phyloP scores from a whole-genome alignment of 176 grass and related monocot species.

The Carex littledalei region DNA sequence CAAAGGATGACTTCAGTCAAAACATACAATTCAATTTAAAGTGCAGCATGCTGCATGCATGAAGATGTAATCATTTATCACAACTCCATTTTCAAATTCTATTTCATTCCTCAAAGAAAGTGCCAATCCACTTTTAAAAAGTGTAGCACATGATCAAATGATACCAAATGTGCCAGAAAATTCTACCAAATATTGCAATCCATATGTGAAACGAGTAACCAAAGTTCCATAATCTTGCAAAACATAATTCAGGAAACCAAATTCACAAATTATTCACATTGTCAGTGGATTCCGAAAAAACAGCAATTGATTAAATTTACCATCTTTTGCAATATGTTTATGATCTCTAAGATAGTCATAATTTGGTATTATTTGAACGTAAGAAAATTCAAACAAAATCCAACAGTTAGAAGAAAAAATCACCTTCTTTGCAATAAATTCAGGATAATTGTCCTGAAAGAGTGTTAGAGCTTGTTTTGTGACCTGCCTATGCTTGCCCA shows the following conservation, averaged over 20 bases:
- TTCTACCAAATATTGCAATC: background rate
- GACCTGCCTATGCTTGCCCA: conserved; percentile 87
- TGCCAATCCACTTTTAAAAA: background rate
- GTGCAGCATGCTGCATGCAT: background rate
- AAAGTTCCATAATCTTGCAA: background rate
- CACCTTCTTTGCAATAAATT: conserved; percentile 99
- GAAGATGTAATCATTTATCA: conserved; percentile 1
- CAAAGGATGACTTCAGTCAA: background rate
- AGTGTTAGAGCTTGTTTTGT: conserved; percentile 74
- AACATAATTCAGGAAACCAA: background rate
- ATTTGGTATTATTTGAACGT: background rate
- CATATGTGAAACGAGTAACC: background rate
- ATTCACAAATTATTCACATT: background rate
- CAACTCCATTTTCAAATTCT: background rate
- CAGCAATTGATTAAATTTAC: background rate
- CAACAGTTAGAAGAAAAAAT: background rate
- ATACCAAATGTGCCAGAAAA: background rate
- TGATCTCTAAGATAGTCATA: background rate
- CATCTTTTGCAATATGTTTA: background rate
- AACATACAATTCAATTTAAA: conserved; percentile 13
- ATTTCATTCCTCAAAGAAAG: conserved; percentile 2
- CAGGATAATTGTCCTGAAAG: conserved; percentile 96
- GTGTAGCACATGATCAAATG: background rate
- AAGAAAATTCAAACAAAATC: background rate
- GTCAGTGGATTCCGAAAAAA: background rate